Evolutionary conservation across 2,329 filamentous ascomycete species (phyloP).

Genomic region (Talaromyces islandicus): DNA sequence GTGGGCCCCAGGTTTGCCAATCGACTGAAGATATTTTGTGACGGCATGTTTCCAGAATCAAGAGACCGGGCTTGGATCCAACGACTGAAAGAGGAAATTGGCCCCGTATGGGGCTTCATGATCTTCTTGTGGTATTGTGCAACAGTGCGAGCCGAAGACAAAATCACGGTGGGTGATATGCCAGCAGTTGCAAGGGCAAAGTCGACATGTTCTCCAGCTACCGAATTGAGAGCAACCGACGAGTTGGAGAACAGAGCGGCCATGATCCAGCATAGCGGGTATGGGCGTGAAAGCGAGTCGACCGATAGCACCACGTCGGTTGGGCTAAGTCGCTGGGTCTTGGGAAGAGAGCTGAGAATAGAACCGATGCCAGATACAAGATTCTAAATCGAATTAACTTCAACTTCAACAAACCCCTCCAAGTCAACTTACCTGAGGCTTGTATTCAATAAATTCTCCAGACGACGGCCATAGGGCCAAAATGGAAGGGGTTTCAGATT

Average conservation of each 20-base stretch:
- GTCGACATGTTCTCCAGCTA: slow-evolving; percentile 67
- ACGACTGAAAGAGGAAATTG: slow-evolving; percentile 62
- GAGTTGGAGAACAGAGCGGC: slow-evolving; percentile 78
- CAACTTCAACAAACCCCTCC: neutral
- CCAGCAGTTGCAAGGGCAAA: slow-evolving; percentile 66
- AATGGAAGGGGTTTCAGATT: slow-evolving; percentile 42
- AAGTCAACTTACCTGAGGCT: slow-evolving; percentile 50
- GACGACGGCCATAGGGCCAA: slow-evolving; percentile 35
- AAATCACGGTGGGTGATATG: slow-evolving; percentile 74
- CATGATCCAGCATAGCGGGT: slow-evolving; percentile 73
- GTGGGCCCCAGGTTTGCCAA: slow-evolving; percentile 32
- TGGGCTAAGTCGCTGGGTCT: slow-evolving; percentile 64
- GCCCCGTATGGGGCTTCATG: slow-evolving; percentile 53
- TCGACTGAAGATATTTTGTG: slow-evolving; percentile 54
- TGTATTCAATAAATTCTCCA: slow-evolving; percentile 74
- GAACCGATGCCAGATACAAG: slow-evolving; percentile 80
- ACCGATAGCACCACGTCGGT: slow-evolving; percentile 80
- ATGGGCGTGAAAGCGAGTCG: slow-evolving; percentile 71
- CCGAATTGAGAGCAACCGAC: slow-evolving; percentile 82
- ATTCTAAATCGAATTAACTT: slow-evolving; percentile 47
- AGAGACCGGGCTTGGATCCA: slow-evolving; percentile 66
- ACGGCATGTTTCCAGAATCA: slow-evolving; percentile 68
- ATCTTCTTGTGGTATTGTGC: slow-evolving; percentile 61
- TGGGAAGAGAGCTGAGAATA: slow-evolving; percentile 69
- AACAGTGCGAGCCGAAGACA: slow-evolving; percentile 69